Conservation (phyloP, 2,329 filamentous ascomycete species). For the Fusarium temperatum region DNA sequence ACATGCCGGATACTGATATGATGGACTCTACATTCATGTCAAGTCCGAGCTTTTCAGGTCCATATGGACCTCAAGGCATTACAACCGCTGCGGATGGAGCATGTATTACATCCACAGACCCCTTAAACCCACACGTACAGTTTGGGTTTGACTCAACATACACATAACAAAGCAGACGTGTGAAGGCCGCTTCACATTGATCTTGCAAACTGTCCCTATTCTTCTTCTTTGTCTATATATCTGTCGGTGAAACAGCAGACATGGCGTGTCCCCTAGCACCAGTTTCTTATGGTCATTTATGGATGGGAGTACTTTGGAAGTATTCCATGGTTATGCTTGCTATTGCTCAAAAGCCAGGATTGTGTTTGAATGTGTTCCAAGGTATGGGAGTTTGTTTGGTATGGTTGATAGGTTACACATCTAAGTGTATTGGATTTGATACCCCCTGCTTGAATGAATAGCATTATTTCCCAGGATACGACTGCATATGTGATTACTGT, state of each 20-base stretch:
- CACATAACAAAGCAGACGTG: neutral
- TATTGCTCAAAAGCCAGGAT: constrained; percentile 10
- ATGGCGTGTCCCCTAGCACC: neutral
- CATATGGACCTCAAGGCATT: constrained; percentile 37
- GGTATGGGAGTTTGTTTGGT: constrained; percentile 24
- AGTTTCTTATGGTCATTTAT: neutral
- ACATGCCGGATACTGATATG: constrained; percentile 49
- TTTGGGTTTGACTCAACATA: constrained; percentile 29
- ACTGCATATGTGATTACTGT: neutral
- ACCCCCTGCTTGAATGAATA: constrained; percentile 32
- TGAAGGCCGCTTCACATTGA: neutral
- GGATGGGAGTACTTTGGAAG: constrained; percentile 6
- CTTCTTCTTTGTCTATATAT: constrained; percentile 11
- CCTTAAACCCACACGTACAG: constrained; percentile 23
- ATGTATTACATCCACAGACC: constrained; percentile 34
- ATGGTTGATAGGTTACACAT: constrained; percentile 12
- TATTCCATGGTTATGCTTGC: neutral
- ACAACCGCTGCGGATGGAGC: constrained; percentile 34
- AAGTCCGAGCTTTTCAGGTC: constrained; percentile 30
- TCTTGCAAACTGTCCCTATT: constrained; percentile 4
- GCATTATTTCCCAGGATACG: neutral
- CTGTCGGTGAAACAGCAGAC: neutral
- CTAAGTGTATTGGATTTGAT: constrained; percentile 32
- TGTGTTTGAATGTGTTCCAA: constrained; percentile 9
- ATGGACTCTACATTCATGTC: constrained; percentile 42